phyloP scores from a whole-genome alignment of 306 rosid genomes.

The Begonia peltatifolia region DNA sequence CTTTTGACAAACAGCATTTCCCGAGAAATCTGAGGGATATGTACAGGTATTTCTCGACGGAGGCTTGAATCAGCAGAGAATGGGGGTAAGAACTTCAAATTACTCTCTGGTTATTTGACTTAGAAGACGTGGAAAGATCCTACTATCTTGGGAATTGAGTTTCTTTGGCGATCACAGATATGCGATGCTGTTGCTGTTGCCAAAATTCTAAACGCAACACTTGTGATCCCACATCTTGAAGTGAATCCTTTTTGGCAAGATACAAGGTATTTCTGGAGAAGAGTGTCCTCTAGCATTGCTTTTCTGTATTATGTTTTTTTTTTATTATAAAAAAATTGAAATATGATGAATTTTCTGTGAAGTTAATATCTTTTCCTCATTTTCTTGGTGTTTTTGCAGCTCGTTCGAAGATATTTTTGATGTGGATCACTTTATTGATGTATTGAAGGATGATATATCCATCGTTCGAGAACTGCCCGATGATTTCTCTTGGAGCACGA shows the following conservation, averaged over 20 bases:
- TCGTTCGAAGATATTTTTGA: constrained; percentile 88
- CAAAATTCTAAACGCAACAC: constrained; percentile 85
- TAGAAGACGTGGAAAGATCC: too few species aligned
- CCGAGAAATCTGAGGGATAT: constrained; percentile 65
- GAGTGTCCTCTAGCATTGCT: too few species aligned
- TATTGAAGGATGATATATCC: constrained; percentile 66
- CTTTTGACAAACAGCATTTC: constrained; percentile 37
- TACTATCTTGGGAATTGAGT: not conserved
- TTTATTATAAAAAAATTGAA: too few species aligned
- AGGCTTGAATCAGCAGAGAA: constrained; percentile 96
- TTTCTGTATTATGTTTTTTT: too few species aligned
- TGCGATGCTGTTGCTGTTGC: constrained; percentile 99
- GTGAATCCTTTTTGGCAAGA: constrained; percentile 91
- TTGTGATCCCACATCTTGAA: constrained; percentile 90
- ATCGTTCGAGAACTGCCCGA: constrained; percentile 76
- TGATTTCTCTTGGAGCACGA: constrained; percentile 81
- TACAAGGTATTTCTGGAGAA: constrained; percentile 41
- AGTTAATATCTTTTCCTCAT: constrained; percentile 2
- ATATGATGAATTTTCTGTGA: not conserved
- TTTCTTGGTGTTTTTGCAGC: constrained; percentile 29
- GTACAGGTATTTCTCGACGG: constrained; percentile 95
- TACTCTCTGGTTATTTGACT: too few species aligned
- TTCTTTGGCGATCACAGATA: constrained; percentile 25
- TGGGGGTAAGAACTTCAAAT: constrained; percentile 60
- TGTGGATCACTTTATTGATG: constrained; percentile 89